Evolutionary conservation across 306 rosid genomes (phyloP), one percentile per base, ranked within the genome.

Genomic region (Dryas drummondii): DNA sequence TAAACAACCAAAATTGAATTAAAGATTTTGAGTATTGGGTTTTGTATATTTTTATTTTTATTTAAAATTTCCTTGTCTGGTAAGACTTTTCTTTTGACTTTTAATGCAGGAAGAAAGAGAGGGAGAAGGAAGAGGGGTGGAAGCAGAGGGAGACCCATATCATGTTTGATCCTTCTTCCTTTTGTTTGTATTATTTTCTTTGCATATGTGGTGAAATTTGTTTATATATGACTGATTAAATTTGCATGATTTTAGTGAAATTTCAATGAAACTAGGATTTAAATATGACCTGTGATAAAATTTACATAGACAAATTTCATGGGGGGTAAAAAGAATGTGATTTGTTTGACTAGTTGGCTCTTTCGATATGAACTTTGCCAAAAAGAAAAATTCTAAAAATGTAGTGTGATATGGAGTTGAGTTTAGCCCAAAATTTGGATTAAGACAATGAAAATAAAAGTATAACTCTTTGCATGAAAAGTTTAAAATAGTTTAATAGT

Each of bases 121-220:
- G 5, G 60, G 26, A 69, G 60, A 49, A 67, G 6, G 72, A 49
- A 26, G 57, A 26, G 58, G 72, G 7, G 6, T 8, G 4, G 66
- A 6, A 60, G 16, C 9, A 51, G 45, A 32, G 66, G 7, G n/a
- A 68, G 61, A 52, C 49, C 73, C 61, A 37, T 5, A 16, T 51
- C 61, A 69, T 32, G 73, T 69, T 69, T 32, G 61, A 27, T 27
- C 37, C 37, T 27, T 27, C 52, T 69, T 52, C 49, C 16, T 16
- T 48, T 47, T 27, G 11, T 6, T 26, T 26, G 26, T 68, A 3
- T 13, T 11, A 11, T 7, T 67, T 17, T 47, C 0, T n/a, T 26
- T 6, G 2, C 19, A 19, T 13, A 0, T 22, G 22, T 26, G 58
- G 17, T 49, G 45, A 26, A 47, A 15, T 50, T 51, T 37, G 26